Evolutionary conservation across 306 rosid genomes (phyloP).

Genomic region (Rosa rugosa): DNA sequence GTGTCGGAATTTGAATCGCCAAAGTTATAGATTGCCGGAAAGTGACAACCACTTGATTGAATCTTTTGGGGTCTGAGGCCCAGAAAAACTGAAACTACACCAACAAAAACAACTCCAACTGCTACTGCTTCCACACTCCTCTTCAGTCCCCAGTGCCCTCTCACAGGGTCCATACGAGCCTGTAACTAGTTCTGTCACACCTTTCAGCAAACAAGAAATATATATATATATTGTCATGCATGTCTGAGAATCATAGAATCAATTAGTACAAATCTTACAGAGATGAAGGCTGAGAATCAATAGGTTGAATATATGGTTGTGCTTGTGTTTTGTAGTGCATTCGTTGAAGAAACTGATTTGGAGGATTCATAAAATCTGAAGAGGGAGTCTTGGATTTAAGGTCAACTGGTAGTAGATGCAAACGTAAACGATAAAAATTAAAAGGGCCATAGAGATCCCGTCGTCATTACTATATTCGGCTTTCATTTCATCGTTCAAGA

Average conservation of each 20-base stretch:
- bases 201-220: constrained; percentile 2
- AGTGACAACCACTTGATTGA: constrained; percentile 15
- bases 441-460: not conserved
- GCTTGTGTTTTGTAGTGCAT: constrained; percentile 2
- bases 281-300: not conserved
- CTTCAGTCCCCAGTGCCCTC: constrained; percentile 7
- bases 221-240: not conserved
- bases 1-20: constrained; percentile 38
- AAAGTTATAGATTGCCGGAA: constrained; percentile 32
- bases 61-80: not conserved
- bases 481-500: constrained; percentile 7
- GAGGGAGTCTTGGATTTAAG: not conserved
- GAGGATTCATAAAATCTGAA: not conserved
- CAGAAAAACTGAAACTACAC: constrained; percentile 10
- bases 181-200: not conserved
- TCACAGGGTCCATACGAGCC: constrained; percentile 13
- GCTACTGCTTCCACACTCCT: constrained; percentile 10
- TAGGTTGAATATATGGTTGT: too few species aligned
- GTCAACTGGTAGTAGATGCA: not conserved
- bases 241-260: not conserved
- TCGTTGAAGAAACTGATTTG: constrained; percentile 6
- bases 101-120: constrained; percentile 25
- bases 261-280: not conserved
- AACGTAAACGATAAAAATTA: not conserved
- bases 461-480: not conserved